Evolutionary conservation across 129 eudicot species (phyloP).

Genomic region (Helianthus annuus): DNA sequence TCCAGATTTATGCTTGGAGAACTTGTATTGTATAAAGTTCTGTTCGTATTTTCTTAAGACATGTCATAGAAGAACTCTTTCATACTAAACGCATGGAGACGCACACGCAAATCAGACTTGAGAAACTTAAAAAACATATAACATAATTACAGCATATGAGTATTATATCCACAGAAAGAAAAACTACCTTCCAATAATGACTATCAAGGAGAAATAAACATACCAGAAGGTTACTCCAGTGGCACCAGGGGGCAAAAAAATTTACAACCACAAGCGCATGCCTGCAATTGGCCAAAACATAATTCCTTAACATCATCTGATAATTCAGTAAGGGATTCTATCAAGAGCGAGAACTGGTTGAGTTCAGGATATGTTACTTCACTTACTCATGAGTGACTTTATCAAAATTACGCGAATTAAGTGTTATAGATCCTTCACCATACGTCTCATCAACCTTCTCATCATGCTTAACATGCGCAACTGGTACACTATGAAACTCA

Average conservation of each 20-base stretch:
- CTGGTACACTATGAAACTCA: constrained; percentile 53
- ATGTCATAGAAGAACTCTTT: neutral
- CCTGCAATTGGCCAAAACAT: constrained; percentile 45
- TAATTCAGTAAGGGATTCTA: neutral
- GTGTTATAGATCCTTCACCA: constrained; percentile 69
- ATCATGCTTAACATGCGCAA: constrained; percentile 66
- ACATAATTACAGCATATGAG: neutral
- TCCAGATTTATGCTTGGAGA: neutral
- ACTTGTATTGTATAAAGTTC: neutral
- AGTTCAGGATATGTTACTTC: neutral
- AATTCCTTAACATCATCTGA: neutral
- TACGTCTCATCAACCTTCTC: constrained; percentile 65
- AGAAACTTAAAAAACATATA: neutral
- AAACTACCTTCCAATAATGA: neutral
- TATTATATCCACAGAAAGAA: no score
- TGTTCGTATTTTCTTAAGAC: neutral
- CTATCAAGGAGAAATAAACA: constrained; percentile 1
- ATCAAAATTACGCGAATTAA: constrained; percentile 61
- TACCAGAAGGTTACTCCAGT: constrained; percentile 89
- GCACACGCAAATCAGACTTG: neutral
- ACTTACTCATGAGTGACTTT: constrained; percentile 70
- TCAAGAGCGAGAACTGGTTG: neutral
- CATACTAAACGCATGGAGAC: neutral
- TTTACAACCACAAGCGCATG: constrained; percentile 79
- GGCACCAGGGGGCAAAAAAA: constrained; percentile 94